These are phyloP conservation scores for Gaultheria prostrata DNA, from an alignment of 148 eudicot genomes.

Conservation along the genomic window DNA sequence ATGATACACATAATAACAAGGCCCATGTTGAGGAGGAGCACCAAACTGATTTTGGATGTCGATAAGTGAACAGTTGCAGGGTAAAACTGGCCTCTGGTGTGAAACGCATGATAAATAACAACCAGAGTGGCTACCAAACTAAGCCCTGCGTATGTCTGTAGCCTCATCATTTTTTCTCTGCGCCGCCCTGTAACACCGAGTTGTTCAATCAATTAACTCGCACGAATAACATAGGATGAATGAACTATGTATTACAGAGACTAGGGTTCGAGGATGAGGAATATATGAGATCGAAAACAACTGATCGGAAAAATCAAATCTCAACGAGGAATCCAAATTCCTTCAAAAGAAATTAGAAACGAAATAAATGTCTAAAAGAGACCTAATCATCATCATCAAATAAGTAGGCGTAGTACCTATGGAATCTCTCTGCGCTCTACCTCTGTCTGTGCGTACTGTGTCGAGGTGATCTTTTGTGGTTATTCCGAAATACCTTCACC, in stretches of 20 bases:
- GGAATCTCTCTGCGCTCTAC: neutral
- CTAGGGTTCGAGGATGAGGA: neutral
- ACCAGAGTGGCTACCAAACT: conserved; percentile 71
- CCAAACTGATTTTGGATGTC: conserved; percentile 88
- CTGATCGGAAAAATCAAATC: too few relatives aligned
- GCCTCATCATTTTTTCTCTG: conserved; percentile 64
- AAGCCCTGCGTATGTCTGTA: conserved; percentile 74
- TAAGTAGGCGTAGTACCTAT: neutral
- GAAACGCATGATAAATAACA: conserved; percentile 86
- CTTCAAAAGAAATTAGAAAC: neutral
- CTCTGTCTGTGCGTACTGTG: too few relatives aligned
- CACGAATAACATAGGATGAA: neutral
- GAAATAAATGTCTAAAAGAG: neutral
- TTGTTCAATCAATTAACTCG: conserved; percentile 12
- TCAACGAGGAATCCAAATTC: neutral
- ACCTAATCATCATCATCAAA: neutral
- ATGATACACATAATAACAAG: conserved; percentile 78
- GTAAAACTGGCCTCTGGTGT: conserved; percentile 86
- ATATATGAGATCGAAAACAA: neutral
- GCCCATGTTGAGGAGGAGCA: conserved; percentile 95
- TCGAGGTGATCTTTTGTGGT: neutral
- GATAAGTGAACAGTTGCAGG: conserved; percentile 89
- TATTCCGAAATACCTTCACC: neutral
- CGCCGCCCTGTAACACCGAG: conserved; percentile 8
- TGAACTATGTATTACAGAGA: too few relatives aligned